Conservation (phyloP, 73 alveolate genomes). For the Blepharisma stoltei region DNA sequence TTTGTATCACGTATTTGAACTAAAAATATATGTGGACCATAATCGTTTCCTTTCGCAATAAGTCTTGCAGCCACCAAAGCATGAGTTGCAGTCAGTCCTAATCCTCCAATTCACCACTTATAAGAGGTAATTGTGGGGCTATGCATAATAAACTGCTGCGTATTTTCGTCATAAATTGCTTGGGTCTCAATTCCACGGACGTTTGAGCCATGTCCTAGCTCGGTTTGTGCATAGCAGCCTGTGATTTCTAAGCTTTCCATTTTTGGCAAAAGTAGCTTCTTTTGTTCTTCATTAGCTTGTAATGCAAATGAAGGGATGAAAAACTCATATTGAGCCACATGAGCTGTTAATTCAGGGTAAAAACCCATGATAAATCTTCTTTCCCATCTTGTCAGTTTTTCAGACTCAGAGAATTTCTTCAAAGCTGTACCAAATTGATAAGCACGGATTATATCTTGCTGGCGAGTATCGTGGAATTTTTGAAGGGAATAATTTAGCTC, state of each 20-base stretch:
- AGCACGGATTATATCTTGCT: not conserved
- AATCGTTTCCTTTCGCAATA: constrained; percentile 49
- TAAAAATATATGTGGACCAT: constrained; percentile 81
- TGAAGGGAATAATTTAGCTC: not conserved
- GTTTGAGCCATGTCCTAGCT: constrained; percentile 85
- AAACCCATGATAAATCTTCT: not conserved
- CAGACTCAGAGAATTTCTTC: not conserved
- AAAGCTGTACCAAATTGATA: constrained; percentile 1
- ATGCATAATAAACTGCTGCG: constrained; percentile 58
- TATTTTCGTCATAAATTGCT: constrained; percentile 62
- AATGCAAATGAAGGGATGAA: constrained; percentile 40
- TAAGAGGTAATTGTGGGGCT: constrained; percentile 54
- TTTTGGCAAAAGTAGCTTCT: constrained; percentile 44
- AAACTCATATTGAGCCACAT: constrained; percentile 34
- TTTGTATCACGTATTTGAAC: constrained; percentile 73
- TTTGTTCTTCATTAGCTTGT: constrained; percentile 60
- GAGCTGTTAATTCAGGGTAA: not conserved
- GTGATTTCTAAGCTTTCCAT: constrained; percentile 43
- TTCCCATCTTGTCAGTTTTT: not conserved
- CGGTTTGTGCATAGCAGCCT: constrained; percentile 83
- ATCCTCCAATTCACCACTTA: constrained; percentile 78
- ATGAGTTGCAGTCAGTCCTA: constrained; percentile 63
- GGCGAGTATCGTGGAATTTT: not conserved
- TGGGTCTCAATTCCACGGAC: constrained; percentile 75
- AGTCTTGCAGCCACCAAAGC: constrained; percentile 69